phyloP scores from a whole-genome alignment of 1,284 basidiomycete genomes.

The Fomitopsis palustris region DNA sequence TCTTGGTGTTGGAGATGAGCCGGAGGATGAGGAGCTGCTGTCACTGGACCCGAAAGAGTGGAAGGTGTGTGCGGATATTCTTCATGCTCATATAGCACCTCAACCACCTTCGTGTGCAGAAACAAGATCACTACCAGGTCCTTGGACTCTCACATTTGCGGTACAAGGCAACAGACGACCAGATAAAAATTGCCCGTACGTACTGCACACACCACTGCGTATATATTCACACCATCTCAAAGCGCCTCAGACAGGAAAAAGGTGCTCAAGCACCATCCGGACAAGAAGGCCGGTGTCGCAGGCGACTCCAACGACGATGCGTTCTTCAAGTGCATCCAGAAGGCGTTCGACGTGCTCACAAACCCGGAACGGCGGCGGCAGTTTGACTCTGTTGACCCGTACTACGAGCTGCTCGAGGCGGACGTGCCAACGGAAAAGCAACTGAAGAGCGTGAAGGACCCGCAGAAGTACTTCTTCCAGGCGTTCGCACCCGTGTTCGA shows the following conservation, averaged over 20 bases:
- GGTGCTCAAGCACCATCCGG: constrained; percentile 98
- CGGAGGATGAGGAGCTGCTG: constrained; percentile 74
- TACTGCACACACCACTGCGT: constrained; percentile 18
- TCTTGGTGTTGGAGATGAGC: constrained; percentile 90
- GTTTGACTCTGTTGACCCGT: constrained; percentile 94
- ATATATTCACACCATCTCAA: background rate
- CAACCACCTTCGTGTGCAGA: constrained; percentile 41
- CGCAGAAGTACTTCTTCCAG: constrained; percentile 61
- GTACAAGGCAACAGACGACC: constrained; percentile 84
- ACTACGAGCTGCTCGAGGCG: constrained; percentile 72
- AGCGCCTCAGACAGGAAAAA: constrained; percentile 83
- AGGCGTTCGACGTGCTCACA: constrained; percentile 91
- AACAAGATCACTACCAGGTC: constrained; percentile 98
- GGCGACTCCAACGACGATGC: constrained; percentile 89
- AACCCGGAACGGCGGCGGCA: constrained; percentile 88
- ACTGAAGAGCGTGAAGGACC: constrained; percentile 54
- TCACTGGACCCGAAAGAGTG: constrained; percentile 93
- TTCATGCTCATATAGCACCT: background rate
- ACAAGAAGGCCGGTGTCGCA: constrained; percentile 87
- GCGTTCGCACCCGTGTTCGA: constrained; percentile 80
- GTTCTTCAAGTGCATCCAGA: constrained; percentile 99
- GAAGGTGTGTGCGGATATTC: constrained; percentile 63
- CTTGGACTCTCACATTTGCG: constrained; percentile 91
- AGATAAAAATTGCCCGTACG: constrained; percentile 96
- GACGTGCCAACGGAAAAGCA: constrained; percentile 70